phyloP scores from a whole-genome alignment of 345 rosid species.

The Salix arbutifolia region DNA sequence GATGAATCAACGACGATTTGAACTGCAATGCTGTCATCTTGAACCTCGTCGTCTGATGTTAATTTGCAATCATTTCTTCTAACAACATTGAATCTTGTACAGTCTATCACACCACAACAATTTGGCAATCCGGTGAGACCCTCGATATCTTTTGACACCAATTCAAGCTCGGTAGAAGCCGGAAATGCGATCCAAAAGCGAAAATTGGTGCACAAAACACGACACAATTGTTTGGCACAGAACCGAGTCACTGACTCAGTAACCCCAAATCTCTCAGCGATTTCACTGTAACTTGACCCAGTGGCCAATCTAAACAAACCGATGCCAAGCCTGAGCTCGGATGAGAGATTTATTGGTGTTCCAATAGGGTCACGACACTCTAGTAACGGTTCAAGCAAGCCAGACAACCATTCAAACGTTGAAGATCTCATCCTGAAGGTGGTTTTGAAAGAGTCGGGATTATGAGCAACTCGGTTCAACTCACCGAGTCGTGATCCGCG shows the following conservation, averaged over 20 bases:
- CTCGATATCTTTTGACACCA: constrained; percentile 42
- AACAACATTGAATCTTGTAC: constrained; percentile 41
- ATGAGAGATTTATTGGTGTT: constrained; percentile 47
- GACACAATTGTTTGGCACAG: constrained; percentile 55
- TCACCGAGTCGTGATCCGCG: constrained; percentile 15
- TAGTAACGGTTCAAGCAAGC: constrained; percentile 61
- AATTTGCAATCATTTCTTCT: constrained; percentile 7
- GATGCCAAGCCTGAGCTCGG: constrained; percentile 57
- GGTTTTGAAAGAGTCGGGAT: constrained; percentile 42
- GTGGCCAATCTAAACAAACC: constrained; percentile 54
- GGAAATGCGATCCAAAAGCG: constrained; percentile 70
- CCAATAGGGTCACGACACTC: constrained; percentile 73
- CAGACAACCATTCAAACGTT: constrained; percentile 62
- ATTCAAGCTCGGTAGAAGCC: constrained; percentile 38
- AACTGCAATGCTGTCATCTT: constrained; percentile 36
- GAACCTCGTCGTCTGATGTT: background rate
- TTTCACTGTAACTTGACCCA: constrained; percentile 44
- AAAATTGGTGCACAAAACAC: constrained; percentile 69
- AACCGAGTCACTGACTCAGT: constrained; percentile 55
- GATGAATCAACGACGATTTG: constrained; percentile 63
- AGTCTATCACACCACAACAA: constrained; percentile 61
- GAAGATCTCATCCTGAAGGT: constrained; percentile 51
- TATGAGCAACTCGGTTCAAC: constrained; percentile 8
- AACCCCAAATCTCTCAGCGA: constrained; percentile 53
- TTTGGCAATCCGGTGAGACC: constrained; percentile 46